phyloP scores from a whole-genome alignment of 75 land plant genomes.

The Pinus taeda region DNA sequence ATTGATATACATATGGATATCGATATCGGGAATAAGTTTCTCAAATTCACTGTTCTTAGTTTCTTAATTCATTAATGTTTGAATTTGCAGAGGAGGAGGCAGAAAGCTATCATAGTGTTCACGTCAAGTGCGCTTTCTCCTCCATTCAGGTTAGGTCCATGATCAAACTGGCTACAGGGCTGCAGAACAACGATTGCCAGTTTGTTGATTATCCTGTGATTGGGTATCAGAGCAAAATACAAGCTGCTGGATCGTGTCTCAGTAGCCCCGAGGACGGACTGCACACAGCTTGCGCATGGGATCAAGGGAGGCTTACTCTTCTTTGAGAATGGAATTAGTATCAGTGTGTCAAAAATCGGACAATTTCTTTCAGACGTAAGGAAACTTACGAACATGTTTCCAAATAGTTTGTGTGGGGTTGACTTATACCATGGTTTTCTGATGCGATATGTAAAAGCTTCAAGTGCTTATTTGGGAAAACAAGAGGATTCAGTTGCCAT shows the following conservation, averaged over 20 bases:
- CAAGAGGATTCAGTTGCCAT: conserved; percentile 13
- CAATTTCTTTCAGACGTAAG: conserved; percentile 5
- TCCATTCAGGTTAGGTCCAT: background rate
- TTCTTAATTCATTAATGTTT: background rate
- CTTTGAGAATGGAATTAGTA: too few relatives aligned
- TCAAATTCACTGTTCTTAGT: too few relatives aligned
- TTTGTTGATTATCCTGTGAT: conserved; percentile 39
- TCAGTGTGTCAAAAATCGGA: too few relatives aligned
- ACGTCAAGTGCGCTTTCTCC: conserved; percentile 11
- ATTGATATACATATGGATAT: too few relatives aligned
- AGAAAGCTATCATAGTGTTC: conserved; percentile 4
- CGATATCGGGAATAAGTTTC: too few relatives aligned
- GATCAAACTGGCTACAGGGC: conserved; percentile 8
- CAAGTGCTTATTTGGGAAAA: conserved; percentile 15
- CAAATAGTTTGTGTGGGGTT: conserved; percentile 8
- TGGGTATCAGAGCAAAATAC: conserved; percentile 25
- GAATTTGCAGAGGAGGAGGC: conserved; percentile 23
- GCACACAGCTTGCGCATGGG: conserved; percentile 12
- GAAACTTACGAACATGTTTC: conserved; percentile 2
- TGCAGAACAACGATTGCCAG: conserved; percentile 10
- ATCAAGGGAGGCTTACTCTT: background rate
- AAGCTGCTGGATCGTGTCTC: conserved; percentile 21
- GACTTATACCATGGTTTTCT: conserved; percentile 18
- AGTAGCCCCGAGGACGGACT: background rate
- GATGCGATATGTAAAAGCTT: conserved; percentile 10